These are phyloP conservation scores for Kalanchoe fedtschenkoi DNA, from an alignment of 164 flowering plant species.

Conservation along the genomic window DNA sequence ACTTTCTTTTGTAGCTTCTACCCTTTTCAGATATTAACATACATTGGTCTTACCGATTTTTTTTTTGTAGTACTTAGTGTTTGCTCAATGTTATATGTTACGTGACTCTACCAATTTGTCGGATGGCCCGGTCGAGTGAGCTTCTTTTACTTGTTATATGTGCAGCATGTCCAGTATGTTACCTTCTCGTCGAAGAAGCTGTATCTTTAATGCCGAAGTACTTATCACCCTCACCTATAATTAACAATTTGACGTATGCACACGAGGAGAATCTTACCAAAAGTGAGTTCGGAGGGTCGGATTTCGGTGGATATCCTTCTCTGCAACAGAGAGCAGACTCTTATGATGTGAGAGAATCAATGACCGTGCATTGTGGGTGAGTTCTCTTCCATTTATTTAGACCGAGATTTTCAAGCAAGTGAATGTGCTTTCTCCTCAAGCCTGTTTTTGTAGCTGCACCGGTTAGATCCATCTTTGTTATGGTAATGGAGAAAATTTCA, in stretches of 20 bases:
- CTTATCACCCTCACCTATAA: constrained; percentile 49
- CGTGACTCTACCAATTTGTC: neutral
- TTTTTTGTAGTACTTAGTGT: neutral
- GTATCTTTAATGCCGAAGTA: constrained; percentile 52
- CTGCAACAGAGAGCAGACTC: constrained; percentile 67
- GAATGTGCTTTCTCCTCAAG: neutral
- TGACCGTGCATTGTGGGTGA: constrained; percentile 97
- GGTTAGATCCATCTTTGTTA: neutral
- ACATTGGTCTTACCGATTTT: neutral
- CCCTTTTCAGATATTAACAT: neutral
- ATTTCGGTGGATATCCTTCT: constrained; percentile 96
- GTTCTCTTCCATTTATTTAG: constrained; percentile 11
- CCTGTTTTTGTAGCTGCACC: neutral
- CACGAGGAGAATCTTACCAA: constrained; percentile 31
- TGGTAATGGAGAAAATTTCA: neutral
- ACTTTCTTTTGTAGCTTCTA: neutral
- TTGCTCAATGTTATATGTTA: neutral
- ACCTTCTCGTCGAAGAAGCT: constrained; percentile 60
- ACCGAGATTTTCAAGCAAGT: neutral
- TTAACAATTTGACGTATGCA: constrained; percentile 37
- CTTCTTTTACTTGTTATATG: neutral
- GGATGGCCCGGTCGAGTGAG: neutral
- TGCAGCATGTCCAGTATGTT: constrained; percentile 76
- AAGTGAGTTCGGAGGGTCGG: constrained; percentile 69
- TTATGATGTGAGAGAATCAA: constrained; percentile 69